A percentile compares a stretch with the other conserved stretches of the same genome.
Conservation (phyloP, 2,329 filamentous ascomycete species). For the Microcyclosporella mali region DNA sequence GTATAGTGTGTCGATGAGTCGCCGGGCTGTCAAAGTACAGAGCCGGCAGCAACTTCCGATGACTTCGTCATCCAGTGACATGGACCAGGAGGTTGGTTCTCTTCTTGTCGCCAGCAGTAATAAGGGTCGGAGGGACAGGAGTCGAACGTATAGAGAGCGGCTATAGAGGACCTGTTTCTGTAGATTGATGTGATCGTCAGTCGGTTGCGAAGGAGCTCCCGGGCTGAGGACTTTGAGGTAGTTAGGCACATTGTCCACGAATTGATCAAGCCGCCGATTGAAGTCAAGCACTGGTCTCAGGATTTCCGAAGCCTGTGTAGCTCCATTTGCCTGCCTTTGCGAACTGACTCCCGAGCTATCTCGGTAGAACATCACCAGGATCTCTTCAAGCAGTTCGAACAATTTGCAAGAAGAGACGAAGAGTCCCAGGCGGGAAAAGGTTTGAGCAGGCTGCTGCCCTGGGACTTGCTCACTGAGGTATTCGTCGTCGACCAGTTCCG, state of each 20-base stretch:
- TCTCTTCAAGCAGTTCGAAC: conserved; percentile 23
- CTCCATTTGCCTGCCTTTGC: conserved; percentile 6
- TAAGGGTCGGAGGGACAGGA: conserved; percentile 20
- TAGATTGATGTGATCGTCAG: conserved; percentile 18
- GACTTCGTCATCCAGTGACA: conserved; percentile 32
- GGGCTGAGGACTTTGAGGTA: conserved; percentile 14
- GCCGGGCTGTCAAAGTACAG: conserved; percentile 32
- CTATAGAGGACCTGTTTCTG: conserved; percentile 18
- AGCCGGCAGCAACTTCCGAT: conserved; percentile 25
- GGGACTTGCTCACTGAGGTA: conserved; percentile 47
- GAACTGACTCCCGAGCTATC: conserved; percentile 9
- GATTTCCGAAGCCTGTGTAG: conserved; percentile 12
- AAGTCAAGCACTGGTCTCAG: conserved; percentile 19
- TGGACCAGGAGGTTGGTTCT: conserved; percentile 15
- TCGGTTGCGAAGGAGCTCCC: conserved; percentile 1
- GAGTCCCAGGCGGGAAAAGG: conserved; percentile 27
- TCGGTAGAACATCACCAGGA: conserved; percentile 21
- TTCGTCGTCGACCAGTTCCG: conserved; percentile 43
- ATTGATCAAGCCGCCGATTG: conserved; percentile 20
- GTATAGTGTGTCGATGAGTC: conserved; percentile 32
- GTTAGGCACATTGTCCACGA: conserved; percentile 17
- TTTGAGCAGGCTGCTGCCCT: conserved; percentile 31
- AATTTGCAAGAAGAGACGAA: conserved; percentile 24
- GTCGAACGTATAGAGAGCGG: conserved; percentile 21
- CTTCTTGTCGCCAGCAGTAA: conserved; percentile 32